Evolutionary conservation across 306 rosid species (phyloP).

Genomic region (Mimosa pudica): DNA sequence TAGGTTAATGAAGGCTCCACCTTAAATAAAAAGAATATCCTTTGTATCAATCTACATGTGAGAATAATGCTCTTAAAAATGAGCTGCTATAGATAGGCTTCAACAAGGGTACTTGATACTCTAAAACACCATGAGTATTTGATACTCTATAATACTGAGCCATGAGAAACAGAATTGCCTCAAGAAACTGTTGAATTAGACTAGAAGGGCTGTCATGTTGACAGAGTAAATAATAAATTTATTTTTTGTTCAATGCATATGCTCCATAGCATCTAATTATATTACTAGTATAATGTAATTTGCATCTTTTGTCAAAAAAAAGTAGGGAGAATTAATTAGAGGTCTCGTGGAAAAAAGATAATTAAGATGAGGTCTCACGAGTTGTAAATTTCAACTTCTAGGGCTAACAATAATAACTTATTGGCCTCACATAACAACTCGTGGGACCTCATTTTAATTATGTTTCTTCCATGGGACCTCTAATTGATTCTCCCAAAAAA

Average conservation of each 20-base stretch:
- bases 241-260: background rate
- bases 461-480: no score
- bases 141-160: background rate
- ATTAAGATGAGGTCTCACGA: no score
- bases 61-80: background rate
- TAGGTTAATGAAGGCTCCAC: constrained; percentile 70
- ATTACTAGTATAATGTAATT: background rate
- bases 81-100: background rate
- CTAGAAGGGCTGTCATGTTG: background rate
- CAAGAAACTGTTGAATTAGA: background rate
- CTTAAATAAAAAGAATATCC: constrained; percentile 92
- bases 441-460: no score
- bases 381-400: no score
- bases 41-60: constrained; percentile 82
- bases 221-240: background rate
- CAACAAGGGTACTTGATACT: background rate
- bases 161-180: background rate
- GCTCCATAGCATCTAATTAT: background rate
- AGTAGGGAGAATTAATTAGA: no score
- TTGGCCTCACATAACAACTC: no score
- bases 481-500: background rate
- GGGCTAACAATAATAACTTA: no score
- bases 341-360: no score
- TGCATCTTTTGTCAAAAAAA: background rate
- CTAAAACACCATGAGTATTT: background rate